A percentile compares a stretch with the other conserved stretches of the same genome.
These are phyloP conservation scores for Kuraishia borneana DNA, from an alignment of 805 yeast species.

Conservation along the genomic window DNA sequence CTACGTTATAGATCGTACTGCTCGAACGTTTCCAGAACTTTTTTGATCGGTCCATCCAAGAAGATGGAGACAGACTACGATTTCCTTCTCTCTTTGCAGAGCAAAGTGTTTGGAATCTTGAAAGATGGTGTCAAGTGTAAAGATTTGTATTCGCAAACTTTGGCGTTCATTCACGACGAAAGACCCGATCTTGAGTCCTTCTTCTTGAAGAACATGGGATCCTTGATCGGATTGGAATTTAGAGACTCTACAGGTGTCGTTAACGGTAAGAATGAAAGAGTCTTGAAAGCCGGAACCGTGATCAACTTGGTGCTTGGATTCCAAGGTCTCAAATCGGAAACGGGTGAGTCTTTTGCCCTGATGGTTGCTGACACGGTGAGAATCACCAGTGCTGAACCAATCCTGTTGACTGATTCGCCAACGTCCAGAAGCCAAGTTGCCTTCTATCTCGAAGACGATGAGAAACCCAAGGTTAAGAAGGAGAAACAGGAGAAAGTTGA, in stretches of 20 bases:
- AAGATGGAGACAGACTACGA: slow-evolving; percentile 75
- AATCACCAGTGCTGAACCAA: slow-evolving; percentile 50
- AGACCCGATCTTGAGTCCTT: slow-evolving; percentile 53
- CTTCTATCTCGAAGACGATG: slow-evolving; percentile 71
- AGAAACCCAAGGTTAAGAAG: slow-evolving; percentile 19
- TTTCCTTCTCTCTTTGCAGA: slow-evolving; percentile 59
- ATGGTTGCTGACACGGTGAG: slow-evolving; percentile 74
- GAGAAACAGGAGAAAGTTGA: slow-evolving; percentile 17
- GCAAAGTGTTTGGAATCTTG: slow-evolving; percentile 44
- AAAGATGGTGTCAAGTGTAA: slow-evolving; percentile 62
- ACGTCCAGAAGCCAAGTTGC: slow-evolving; percentile 68
- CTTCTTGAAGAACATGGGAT: slow-evolving; percentile 76
- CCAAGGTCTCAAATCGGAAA: slow-evolving; percentile 41
- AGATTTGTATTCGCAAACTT: slow-evolving; percentile 52
- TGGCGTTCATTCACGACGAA: slow-evolving; percentile 46
- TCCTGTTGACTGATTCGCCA: slow-evolving; percentile 61
- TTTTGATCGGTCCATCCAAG: slow-evolving; percentile 77
- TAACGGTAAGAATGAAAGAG: slow-evolving; percentile 61
- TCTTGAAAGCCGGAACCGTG: slow-evolving; percentile 60
- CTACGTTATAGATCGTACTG: slow-evolving; percentile 83
- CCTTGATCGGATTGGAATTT: slow-evolving; percentile 82
- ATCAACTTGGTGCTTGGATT: slow-evolving; percentile 73
- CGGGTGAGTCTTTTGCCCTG: slow-evolving; percentile 54
- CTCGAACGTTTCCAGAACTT: slow-evolving; percentile 80
- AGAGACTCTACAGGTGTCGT: slow-evolving; percentile 70